These are phyloP conservation scores for Leishmania turanica DNA, from an alignment of 208 protist species.

Conservation along the genomic window DNA sequence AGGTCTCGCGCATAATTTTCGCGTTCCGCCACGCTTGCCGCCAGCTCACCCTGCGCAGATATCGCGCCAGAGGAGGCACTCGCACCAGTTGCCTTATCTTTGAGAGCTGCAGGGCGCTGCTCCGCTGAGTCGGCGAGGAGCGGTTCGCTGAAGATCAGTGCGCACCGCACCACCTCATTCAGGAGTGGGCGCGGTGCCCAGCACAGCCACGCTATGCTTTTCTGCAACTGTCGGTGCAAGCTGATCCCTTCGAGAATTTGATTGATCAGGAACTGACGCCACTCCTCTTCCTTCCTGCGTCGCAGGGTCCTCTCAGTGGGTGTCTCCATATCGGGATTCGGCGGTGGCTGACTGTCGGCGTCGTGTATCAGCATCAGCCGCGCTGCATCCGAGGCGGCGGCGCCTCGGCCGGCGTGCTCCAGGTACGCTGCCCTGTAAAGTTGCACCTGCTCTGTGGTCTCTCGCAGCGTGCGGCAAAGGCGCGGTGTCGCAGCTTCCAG, in stretches of 20 bases:
- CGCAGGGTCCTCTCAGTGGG: constrained; percentile 4
- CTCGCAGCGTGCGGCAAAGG: constrained; percentile 39
- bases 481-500: constrained; percentile 36
- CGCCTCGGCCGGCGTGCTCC: neutral
- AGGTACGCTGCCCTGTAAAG: constrained; percentile 16
- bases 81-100: neutral
- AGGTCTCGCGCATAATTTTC: constrained; percentile 4
- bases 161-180: constrained; percentile 47
- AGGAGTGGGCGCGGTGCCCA: constrained; percentile 57
- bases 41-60: neutral
- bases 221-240: constrained; percentile 28
- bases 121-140: neutral
- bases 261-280: constrained; percentile 1
- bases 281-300: constrained; percentile 3
- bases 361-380: neutral
- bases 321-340: neutral
- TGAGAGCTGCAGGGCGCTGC: too few species aligned
- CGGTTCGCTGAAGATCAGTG: constrained; percentile 32
- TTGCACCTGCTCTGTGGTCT: constrained; percentile 24
- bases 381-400: neutral
- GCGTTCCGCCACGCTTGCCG: neutral
- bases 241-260: constrained; percentile 1
- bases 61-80: neutral
- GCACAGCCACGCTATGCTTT: constrained; percentile 16
- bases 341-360: neutral